Percentiles rank a stretch among this genome's conserved stretches.
Evolutionary conservation across 73 alveolate genomes (phyloP).

Genomic region (Strombidium stylifer): DNA sequence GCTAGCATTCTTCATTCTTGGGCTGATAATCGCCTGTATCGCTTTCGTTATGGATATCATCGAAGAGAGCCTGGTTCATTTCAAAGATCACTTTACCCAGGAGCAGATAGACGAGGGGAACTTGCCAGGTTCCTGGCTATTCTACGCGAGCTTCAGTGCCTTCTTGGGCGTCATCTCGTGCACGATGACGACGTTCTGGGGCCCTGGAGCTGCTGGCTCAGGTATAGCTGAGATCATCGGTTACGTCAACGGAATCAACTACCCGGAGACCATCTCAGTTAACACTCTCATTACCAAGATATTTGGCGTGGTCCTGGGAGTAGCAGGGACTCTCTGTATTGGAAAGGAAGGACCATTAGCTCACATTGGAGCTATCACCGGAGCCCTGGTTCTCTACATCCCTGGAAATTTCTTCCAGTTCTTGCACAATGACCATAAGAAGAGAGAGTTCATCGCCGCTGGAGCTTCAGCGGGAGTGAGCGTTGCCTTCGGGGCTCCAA

Average conservation of each 20-base stretch:
- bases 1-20: too few species aligned
- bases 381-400: conserved; percentile 13
- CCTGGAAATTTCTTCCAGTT: conserved; percentile 33
- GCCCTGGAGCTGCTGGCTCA: conserved; percentile 59
- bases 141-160: too few species aligned
- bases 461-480: conserved; percentile 63
- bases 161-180: too few species aligned
- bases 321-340: conserved; percentile 37
- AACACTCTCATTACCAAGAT: conserved; percentile 35
- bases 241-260: conserved; percentile 52
- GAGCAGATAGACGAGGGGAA: too few species aligned
- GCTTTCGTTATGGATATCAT: too few species aligned
- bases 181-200: too few species aligned
- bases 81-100: too few species aligned
- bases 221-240: conserved; percentile 60
- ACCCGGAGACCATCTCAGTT: conserved; percentile 21
- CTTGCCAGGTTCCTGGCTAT: too few species aligned
- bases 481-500: conserved; percentile 59
- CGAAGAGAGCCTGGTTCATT: too few species aligned
- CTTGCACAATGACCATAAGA: conserved; percentile 36
- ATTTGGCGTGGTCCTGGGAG: conserved; percentile 33
- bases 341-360: conserved; percentile 64
- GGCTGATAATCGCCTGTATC: too few species aligned
- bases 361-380: conserved; percentile 54
- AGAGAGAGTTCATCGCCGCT: conserved; percentile 52